These are phyloP conservation scores for Akanthomyces dipterigenus DNA, from an alignment of 2,329 filamentous ascomycete species.

Conservation along the genomic window DNA sequence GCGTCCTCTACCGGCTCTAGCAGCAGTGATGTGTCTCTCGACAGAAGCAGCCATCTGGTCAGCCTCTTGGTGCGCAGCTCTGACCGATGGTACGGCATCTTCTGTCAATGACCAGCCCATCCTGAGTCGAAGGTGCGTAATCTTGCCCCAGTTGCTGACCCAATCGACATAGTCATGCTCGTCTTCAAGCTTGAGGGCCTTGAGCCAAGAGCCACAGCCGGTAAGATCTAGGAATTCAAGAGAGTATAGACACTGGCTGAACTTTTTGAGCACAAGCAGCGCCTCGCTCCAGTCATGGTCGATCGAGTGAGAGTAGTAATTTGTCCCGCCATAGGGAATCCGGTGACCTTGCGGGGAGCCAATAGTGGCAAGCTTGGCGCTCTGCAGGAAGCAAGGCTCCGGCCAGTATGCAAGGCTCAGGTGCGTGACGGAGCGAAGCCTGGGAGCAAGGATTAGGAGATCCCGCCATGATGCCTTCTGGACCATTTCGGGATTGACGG, in stretches of 20 bases:
- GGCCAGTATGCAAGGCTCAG: slow-evolving; percentile 58
- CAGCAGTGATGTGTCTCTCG: slow-evolving; percentile 40
- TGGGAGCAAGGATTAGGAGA: slow-evolving; percentile 46
- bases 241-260: slow-evolving; percentile 48
- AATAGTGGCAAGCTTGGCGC: slow-evolving; percentile 42
- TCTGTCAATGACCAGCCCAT: slow-evolving; percentile 35
- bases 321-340: slow-evolving; percentile 49
- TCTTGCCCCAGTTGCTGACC: slow-evolving; percentile 47
- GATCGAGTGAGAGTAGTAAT: slow-evolving; percentile 49
- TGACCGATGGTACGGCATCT: slow-evolving; percentile 27
- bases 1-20: slow-evolving; percentile 41
- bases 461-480: slow-evolving; percentile 49
- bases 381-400: slow-evolving; percentile 49
- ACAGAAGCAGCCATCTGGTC: slow-evolving; percentile 33
- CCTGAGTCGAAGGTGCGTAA: slow-evolving; percentile 37
- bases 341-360: slow-evolving; percentile 35
- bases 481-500: slow-evolving; percentile 31
- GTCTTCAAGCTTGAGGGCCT: slow-evolving; percentile 36
- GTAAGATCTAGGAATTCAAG: slow-evolving; percentile 57
- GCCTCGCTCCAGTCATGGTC: slow-evolving; percentile 56
- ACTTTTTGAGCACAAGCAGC: slow-evolving; percentile 45
- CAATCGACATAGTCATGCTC: slow-evolving; percentile 47
- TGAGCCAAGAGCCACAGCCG: slow-evolving; percentile 50
- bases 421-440: slow-evolving; percentile 50
- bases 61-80: slow-evolving; percentile 28